These are phyloP conservation scores for Trapa bicornis DNA, from an alignment of 345 rosid species.

Conservation along the genomic window DNA sequence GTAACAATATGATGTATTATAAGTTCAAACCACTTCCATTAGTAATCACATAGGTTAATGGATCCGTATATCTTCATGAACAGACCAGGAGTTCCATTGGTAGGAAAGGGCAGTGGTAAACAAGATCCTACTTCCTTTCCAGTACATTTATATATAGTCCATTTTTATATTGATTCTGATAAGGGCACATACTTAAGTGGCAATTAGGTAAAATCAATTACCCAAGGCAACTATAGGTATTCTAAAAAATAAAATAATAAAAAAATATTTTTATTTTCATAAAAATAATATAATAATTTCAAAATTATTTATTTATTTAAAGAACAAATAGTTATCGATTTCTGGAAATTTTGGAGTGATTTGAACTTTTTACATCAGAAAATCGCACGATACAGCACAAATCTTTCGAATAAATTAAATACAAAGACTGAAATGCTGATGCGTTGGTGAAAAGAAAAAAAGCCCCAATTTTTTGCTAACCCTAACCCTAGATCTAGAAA, in stretches of 20 bases:
- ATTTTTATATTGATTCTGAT: too few species aligned
- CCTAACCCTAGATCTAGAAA: conserved; percentile 28
- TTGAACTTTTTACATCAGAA: conserved; percentile 13
- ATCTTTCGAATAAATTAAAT: conserved; percentile 2
- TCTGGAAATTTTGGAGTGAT: neutral
- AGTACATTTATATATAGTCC: too few species aligned
- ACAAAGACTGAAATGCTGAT: neutral
- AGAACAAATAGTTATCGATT: neutral
- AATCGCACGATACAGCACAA: conserved; percentile 9
- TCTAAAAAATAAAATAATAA: too few species aligned
- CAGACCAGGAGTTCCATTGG: too few species aligned
- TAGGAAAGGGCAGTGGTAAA: too few species aligned
- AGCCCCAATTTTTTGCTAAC: conserved; percentile 14
- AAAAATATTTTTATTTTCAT: too few species aligned
- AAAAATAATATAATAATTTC: too few species aligned
- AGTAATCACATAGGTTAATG: neutral
- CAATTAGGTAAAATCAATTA: neutral
- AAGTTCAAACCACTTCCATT: neutral
- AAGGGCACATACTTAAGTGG: neutral
- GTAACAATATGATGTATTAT: neutral
- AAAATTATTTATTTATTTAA: too few species aligned
- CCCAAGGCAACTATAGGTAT: too few species aligned
- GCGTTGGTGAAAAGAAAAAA: neutral
- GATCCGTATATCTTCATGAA: too few species aligned
- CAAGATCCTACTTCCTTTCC: too few species aligned